These are phyloP conservation scores for Pichia kluyveri DNA, from an alignment of 805 yeast genomes.

Conservation along the genomic window DNA sequence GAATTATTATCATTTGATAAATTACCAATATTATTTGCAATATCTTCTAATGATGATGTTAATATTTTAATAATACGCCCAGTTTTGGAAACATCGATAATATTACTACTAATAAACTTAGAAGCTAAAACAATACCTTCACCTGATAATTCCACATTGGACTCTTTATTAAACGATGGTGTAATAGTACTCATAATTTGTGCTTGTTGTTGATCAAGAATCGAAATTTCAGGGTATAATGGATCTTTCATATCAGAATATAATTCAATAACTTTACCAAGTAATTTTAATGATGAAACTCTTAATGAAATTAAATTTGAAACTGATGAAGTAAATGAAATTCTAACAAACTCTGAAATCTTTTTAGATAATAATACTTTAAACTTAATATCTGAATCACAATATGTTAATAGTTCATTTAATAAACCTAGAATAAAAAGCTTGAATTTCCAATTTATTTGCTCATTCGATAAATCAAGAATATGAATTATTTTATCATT, in stretches of 20 bases:
- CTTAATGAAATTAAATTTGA: conserved; percentile 55
- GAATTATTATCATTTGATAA: conserved; percentile 19
- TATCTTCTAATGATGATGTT: conserved; percentile 56
- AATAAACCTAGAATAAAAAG: conserved; percentile 38
- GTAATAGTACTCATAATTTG: conserved; percentile 84
- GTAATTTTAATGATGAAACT: conserved; percentile 53
- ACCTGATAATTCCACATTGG: conserved; percentile 65
- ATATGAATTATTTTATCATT: conserved; percentile 9
- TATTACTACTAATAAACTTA: conserved; percentile 56
- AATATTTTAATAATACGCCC: conserved; percentile 56
- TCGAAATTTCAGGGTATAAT: conserved; percentile 56
- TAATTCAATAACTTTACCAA: conserved; percentile 52
- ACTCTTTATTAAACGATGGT: conserved; percentile 72
- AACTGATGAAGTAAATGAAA: conserved; percentile 77
- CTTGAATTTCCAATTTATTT: conserved; percentile 51
- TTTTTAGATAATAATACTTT: conserved; percentile 33
- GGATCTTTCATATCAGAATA: conserved; percentile 64
- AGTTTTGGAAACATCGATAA: conserved; percentile 40
- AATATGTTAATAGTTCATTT: conserved; percentile 32
- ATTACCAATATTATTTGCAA: conserved; percentile 23
- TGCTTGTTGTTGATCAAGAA: conserved; percentile 89
- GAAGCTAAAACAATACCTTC: conserved; percentile 74
- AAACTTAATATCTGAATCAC: conserved; percentile 31
- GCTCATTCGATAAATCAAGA: conserved; percentile 37
- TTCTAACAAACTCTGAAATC: conserved; percentile 59